Percentiles rank a stretch among this genome's conserved stretches.
Evolutionary conservation across 129 eudicot genomes (phyloP).

Genomic region (Sambucus nigra): DNA sequence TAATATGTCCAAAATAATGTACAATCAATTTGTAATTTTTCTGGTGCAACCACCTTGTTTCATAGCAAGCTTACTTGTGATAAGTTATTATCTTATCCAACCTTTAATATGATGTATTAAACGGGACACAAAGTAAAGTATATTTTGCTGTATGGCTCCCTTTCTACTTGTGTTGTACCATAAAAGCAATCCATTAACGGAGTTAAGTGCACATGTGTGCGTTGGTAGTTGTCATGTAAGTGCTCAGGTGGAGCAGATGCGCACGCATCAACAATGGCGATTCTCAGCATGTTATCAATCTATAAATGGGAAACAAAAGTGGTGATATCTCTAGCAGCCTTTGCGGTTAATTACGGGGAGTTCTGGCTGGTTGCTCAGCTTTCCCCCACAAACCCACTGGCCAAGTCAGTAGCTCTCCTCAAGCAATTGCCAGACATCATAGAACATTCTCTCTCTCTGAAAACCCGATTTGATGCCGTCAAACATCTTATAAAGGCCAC

Average conservation of each 20-base stretch:
- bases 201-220: neutral
- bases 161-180: neutral
- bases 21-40: too few relatives aligned
- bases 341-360: slow-evolving; percentile 69
- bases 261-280: slow-evolving; percentile 55
- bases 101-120: too few relatives aligned
- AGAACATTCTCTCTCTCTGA: slow-evolving; percentile 46
- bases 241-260: slow-evolving; percentile 74
- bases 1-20: too few relatives aligned
- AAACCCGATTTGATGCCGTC: slow-evolving; percentile 60
- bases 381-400: slow-evolving; percentile 55
- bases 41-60: too few relatives aligned
- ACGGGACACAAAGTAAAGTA: too few relatives aligned
- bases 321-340: slow-evolving; percentile 60
- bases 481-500: slow-evolving; percentile 47
- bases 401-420: slow-evolving; percentile 67
- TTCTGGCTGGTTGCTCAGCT: slow-evolving; percentile 79
- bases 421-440: slow-evolving; percentile 61
- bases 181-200: neutral
- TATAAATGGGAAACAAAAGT: slow-evolving; percentile 84
- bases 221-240: slow-evolving; percentile 70
- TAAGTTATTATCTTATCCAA: too few relatives aligned
- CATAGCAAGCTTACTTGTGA: too few relatives aligned
- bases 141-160: too few relatives aligned
- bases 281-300: slow-evolving; percentile 59